These are phyloP conservation scores for Populus hybrid DNA, from an alignment of 441 rosid genomes.

Conservation along the genomic window DNA sequence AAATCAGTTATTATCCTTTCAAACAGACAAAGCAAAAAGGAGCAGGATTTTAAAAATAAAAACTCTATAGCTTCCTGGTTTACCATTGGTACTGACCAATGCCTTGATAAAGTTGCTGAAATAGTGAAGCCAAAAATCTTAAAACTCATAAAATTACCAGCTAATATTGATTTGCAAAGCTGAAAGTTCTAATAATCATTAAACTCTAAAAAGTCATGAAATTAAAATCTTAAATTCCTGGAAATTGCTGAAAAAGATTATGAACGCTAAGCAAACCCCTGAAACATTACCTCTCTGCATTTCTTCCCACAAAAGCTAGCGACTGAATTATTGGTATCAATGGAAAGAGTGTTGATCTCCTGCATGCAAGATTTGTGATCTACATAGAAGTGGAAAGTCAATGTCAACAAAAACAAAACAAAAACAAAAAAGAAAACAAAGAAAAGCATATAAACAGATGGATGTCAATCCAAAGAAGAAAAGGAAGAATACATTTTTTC, in stretches of 20 bases:
- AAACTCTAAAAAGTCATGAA: background rate
- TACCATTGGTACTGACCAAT: background rate
- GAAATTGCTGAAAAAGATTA: background rate
- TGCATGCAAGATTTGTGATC: slow-evolving; percentile 72
- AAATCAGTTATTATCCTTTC: background rate
- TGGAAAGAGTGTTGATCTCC: slow-evolving; percentile 40
- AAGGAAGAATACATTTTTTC: slow-evolving; percentile 62
- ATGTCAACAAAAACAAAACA: slow-evolving; percentile 1
- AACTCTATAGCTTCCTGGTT: background rate
- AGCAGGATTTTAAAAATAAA: background rate
- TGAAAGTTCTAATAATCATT: background rate
- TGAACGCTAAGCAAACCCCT: background rate
- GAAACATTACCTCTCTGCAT: slow-evolving; percentile 66
- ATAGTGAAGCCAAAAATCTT: background rate
- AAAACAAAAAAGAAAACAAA: background rate
- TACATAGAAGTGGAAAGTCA: slow-evolving; percentile 26
- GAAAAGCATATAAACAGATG: slow-evolving; percentile 12
- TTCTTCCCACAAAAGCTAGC: slow-evolving; percentile 64
- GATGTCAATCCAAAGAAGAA: slow-evolving; percentile 19
- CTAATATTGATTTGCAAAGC: background rate
- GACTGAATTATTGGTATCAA: slow-evolving; percentile 34
- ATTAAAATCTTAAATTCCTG: background rate
- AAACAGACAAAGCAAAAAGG: background rate
- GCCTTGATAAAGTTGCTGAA: background rate
- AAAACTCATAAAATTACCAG: background rate